phyloP scores from a whole-genome alignment of 805 yeast species.

The Priceomyces carsonii region DNA sequence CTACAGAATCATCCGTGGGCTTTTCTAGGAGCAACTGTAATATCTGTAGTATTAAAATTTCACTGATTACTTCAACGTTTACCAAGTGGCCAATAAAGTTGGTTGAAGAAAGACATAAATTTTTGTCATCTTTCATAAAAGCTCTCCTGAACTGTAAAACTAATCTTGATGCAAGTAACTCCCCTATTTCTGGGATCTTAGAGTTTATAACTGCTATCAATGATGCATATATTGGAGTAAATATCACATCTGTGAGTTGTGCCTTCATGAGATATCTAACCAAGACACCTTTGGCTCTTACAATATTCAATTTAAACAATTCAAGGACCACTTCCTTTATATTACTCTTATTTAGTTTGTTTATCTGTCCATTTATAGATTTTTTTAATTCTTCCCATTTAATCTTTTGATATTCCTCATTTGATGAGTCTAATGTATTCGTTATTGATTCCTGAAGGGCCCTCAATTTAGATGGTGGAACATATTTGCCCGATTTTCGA shows the following conservation, averaged over 20 bases:
- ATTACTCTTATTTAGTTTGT: slow-evolving; percentile 46
- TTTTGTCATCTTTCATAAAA: slow-evolving; percentile 48
- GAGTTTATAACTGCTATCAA: slow-evolving; percentile 62
- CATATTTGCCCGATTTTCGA: slow-evolving; percentile 39
- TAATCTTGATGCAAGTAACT: slow-evolving; percentile 51
- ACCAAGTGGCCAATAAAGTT: slow-evolving; percentile 61
- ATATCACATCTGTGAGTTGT: slow-evolving; percentile 42
- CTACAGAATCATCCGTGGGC: slow-evolving; percentile 57
- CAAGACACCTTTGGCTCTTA: slow-evolving; percentile 61
- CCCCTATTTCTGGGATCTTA: slow-evolving; percentile 69
- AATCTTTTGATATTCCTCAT: slow-evolving; percentile 38
- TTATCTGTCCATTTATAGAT: slow-evolving; percentile 49
- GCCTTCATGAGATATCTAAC: slow-evolving; percentile 58
- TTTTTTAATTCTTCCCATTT: slow-evolving; percentile 59
- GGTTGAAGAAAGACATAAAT: slow-evolving; percentile 41
- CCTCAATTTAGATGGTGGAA: slow-evolving; percentile 55
- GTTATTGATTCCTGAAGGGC: slow-evolving; percentile 33
- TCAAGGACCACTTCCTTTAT: slow-evolving; percentile 48
- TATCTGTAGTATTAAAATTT: slow-evolving; percentile 32
- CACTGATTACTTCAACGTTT: slow-evolving; percentile 54
- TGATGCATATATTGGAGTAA: slow-evolving; percentile 54
- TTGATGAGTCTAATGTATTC: slow-evolving; percentile 3
- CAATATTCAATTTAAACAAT: slow-evolving; percentile 57
- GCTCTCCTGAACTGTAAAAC: slow-evolving; percentile 59
- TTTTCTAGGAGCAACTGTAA: slow-evolving; percentile 36